Percentiles rank a stretch among this genome's conserved stretches.
Conservation (phyloP, 1,284 basidiomycete species). For the Xerocomus minutiporus region DNA sequence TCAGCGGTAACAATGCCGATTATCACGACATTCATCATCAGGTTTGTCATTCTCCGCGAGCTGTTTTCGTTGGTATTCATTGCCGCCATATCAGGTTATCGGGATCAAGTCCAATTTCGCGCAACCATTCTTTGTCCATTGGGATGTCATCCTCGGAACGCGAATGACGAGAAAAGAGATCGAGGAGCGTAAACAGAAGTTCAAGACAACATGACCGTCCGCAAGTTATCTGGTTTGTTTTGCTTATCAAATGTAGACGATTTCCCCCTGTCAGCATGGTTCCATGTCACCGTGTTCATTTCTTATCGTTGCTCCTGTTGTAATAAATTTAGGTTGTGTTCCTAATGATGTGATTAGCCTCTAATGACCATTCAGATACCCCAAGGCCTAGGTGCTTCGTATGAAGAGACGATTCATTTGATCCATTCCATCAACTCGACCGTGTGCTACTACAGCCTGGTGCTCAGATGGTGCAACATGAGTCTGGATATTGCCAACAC, state of each 20-base stretch:
- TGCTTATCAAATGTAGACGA: neutral
- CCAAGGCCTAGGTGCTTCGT: too few species aligned
- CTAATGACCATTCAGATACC: neutral
- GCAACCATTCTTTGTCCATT: constrained; percentile 91
- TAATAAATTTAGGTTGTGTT: constrained; percentile 14
- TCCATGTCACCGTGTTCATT: neutral
- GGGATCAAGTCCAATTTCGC: constrained; percentile 97
- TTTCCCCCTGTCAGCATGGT: neutral
- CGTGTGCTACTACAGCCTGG: too few species aligned
- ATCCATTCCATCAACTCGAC: too few species aligned
- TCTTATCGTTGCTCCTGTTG: constrained; percentile 18
- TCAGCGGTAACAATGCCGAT: constrained; percentile 92
- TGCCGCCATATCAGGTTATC: constrained; percentile 50
- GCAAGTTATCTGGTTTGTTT: neutral
- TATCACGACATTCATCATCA: constrained; percentile 99
- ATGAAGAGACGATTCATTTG: too few species aligned
- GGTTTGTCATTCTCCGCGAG: constrained; percentile 39
- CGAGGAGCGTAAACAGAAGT: constrained; percentile 39
- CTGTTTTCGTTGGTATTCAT: constrained; percentile 1
- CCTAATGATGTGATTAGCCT: constrained; percentile 15
- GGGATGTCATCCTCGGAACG: constrained; percentile 79
- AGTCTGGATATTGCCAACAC: too few species aligned
- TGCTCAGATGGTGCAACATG: too few species aligned
- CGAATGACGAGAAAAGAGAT: constrained; percentile 74
- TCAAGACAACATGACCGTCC: constrained; percentile 24